Base-by-base conservation (phyloP, 441 rosid genomes). In the Hura crepitans region DNA sequence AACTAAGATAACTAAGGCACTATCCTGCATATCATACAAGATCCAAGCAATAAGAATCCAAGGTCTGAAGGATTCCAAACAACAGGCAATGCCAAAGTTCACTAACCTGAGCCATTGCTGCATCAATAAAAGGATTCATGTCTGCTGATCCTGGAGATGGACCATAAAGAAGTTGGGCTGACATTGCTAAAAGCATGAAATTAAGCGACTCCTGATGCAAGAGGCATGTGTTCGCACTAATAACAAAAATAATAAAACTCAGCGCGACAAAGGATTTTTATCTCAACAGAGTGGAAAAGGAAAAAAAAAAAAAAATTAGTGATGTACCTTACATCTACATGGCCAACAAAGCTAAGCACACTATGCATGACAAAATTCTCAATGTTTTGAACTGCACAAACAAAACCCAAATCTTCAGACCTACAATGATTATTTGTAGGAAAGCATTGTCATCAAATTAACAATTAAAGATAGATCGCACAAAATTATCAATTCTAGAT, bases 181-280 rank as follows among this genome's bases (percentile, higher is more conserved):
- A 88, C 99, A 95, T 89, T 1, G 91, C 86, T 66, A 91, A 82
- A 56, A 89, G 85, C 85, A 88, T 77, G 89, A 96, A 96, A 78
- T 85, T 87, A 61, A 96, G 89, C 86, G 92, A 80, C 88, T 96
- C 98, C 80, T 87, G 97, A 81, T 96, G 98, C 76, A 91, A 82
- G 71, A 82, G 75, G 76, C 85, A 87, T 56, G 93, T 86, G 54
- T 79, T 83, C 74, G 88, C 81, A 76, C 99, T 95, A 72, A 85
- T 75, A 35, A 80, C 66, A 81, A 73, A 83, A 82, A 83, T 66
- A 74, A 71, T 49, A 58, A 63, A 73, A 69, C 76, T 80, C 70
- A 81, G 77, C 73, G 67, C 71, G 75, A 65, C 23, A 73, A 65
- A 31, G 22, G 30, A 75, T 17, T 55, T n/a, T 54, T 27, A 72